Evolutionary conservation across 768 basidiomycete species (phyloP).

Genomic region (Terana coerulea): DNA sequence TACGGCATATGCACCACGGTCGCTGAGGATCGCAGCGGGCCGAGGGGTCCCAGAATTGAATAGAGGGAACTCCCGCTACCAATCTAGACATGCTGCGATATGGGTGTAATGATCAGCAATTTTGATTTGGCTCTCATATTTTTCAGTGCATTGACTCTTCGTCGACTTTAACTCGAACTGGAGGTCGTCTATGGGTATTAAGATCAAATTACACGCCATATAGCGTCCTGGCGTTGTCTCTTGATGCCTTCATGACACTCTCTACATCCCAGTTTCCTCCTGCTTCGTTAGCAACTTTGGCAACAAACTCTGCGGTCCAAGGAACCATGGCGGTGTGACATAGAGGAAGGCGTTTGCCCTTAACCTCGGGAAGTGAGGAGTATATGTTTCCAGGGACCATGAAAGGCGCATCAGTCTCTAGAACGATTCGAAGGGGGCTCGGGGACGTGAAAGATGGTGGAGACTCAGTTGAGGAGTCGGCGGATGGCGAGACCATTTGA

Average conservation of each 20-base stretch:
- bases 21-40: too few relatives aligned
- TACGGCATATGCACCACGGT: too few relatives aligned
- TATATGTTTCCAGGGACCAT: conserved; percentile 83
- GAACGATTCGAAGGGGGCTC: conserved; percentile 36
- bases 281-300: conserved; percentile 36
- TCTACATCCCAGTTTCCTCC: conserved; percentile 49
- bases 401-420: conserved; percentile 87
- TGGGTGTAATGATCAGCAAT: too few relatives aligned
- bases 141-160: too few relatives aligned
- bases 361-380: conserved; percentile 42
- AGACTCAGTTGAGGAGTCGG: conserved; percentile 3
- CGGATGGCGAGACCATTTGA: conserved; percentile 26
- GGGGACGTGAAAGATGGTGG: background rate
- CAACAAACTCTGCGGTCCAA: conserved; percentile 78
- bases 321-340: conserved; percentile 82
- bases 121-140: too few relatives aligned
- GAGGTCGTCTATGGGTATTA: too few relatives aligned
- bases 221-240: conserved; percentile 58
- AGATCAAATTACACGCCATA: conserved; percentile 47
- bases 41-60: too few relatives aligned
- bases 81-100: too few relatives aligned
- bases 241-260: conserved; percentile 54
- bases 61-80: too few relatives aligned
- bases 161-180: too few relatives aligned
- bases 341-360: conserved; percentile 57